phyloP scores from a whole-genome alignment of 306 rosid genomes.

The Coriaria nepalensis region DNA sequence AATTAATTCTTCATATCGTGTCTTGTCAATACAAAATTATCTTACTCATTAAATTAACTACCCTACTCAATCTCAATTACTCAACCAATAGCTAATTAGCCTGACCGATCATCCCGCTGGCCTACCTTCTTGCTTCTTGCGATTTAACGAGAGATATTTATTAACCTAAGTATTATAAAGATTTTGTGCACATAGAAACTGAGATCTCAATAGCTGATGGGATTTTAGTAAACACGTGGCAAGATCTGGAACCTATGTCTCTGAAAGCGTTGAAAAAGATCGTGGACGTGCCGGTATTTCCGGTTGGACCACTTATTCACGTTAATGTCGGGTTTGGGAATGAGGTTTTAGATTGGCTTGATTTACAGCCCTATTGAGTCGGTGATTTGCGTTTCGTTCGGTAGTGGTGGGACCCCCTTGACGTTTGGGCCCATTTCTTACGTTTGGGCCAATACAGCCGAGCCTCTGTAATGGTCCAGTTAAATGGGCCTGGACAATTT shows the following conservation, averaged over 20 bases:
- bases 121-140: too few species aligned
- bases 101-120: too few species aligned
- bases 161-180: not conserved
- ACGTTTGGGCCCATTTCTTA: too few species aligned
- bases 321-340: not conserved
- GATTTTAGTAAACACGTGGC: conserved; percentile 7
- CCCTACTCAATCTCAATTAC: too few species aligned
- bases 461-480: too few species aligned
- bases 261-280: not conserved
- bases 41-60: too few species aligned
- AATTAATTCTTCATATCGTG: too few species aligned
- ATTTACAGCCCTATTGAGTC: conserved; percentile 35
- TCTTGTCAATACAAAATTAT: too few species aligned
- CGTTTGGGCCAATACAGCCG: too few species aligned
- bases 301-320: conserved; percentile 40
- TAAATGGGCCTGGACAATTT: too few species aligned
- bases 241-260: conserved; percentile 4
- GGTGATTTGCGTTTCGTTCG: conserved; percentile 41
- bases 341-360: conserved; percentile 27
- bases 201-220: conserved; percentile 6
- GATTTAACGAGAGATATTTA: too few species aligned
- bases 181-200: not conserved
- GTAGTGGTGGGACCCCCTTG: conserved; percentile 49
- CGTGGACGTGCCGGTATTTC: conserved; percentile 18
- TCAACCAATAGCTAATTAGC: too few species aligned